phyloP scores from a whole-genome alignment of 495 filamentous ascomycete species.

The Parmelia sp. region DNA sequence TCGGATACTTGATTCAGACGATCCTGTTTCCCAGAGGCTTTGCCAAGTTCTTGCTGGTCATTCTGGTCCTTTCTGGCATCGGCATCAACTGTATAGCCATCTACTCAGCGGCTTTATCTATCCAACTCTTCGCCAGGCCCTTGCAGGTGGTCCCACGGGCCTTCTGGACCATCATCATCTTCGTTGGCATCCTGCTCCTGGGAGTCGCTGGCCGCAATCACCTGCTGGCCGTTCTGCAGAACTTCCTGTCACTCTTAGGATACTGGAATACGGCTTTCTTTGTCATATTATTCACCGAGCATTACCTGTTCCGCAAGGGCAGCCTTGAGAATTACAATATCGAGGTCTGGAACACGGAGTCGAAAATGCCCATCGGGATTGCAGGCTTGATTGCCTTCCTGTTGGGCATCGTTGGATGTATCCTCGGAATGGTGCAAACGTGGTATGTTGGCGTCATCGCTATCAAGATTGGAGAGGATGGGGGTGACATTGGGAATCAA shows the following conservation, averaged over 20 bases:
- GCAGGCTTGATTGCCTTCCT: constrained; percentile 42
- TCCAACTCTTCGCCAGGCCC: constrained; percentile 37
- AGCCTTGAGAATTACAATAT: constrained; percentile 42
- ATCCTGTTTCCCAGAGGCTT: constrained; percentile 52
- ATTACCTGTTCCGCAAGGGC: constrained; percentile 51
- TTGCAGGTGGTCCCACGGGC: constrained; percentile 41
- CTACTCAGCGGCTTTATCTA: constrained; percentile 41
- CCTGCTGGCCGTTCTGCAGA: constrained; percentile 40
- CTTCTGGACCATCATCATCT: constrained; percentile 43
- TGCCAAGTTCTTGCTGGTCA: constrained; percentile 53
- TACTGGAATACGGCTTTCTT: constrained; percentile 56
- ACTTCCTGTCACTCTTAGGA: constrained; percentile 53
- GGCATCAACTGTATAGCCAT: constrained; percentile 41
- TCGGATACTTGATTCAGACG: constrained; percentile 52
- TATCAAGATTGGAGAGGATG: constrained; percentile 38
- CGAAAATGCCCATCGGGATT: constrained; percentile 41
- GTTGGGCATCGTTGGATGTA: constrained; percentile 40
- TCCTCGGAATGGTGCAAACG: constrained; percentile 47
- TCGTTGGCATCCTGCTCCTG: constrained; percentile 37
- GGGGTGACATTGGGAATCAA: constrained; percentile 54
- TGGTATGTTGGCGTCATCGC: constrained; percentile 49
- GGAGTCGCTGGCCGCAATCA: constrained; percentile 43
- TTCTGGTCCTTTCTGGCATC: constrained; percentile 31
- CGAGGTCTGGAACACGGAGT: constrained; percentile 45
- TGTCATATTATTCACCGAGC: constrained; percentile 53